Percentiles rank a stretch among this genome's conserved stretches.
Evolutionary conservation across 129 eudicot species (phyloP).

Genomic region (Erigeron canadensis): DNA sequence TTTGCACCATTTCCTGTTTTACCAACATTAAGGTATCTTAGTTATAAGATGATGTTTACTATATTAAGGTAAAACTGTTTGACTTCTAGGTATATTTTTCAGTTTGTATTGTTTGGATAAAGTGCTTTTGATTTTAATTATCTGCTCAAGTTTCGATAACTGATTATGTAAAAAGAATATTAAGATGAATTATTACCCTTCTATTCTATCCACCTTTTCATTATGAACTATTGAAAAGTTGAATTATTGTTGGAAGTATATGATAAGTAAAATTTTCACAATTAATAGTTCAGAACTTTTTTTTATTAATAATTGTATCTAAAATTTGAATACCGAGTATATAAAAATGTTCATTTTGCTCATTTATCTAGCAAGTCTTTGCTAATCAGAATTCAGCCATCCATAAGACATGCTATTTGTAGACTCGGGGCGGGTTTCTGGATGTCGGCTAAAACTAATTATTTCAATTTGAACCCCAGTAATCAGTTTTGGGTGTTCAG

Average conservation of each 20-base stretch:
- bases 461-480: not conserved
- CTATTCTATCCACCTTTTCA: not conserved
- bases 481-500: not conserved
- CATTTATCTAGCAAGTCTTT: not conserved
- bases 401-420: not conserved
- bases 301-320: not conserved
- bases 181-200: not conserved
- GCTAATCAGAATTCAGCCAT: not conserved
- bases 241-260: not conserved
- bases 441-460: not conserved
- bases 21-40: conserved; percentile 66
- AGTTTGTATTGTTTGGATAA: not conserved
- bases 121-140: not conserved
- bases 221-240: not conserved
- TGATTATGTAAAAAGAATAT: not conserved
- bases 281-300: no score
- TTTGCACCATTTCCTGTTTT: conserved; percentile 86
- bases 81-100: not conserved
- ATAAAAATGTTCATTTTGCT: not conserved
- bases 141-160: not conserved
- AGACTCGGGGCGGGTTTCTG: conserved; percentile 5
- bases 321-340: not conserved
- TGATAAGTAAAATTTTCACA: not conserved
- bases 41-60: not conserved
- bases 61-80: not conserved